Evolutionary conservation across 352 stramenopile species (phyloP).

Genomic region (Pythium folliculosum): DNA sequence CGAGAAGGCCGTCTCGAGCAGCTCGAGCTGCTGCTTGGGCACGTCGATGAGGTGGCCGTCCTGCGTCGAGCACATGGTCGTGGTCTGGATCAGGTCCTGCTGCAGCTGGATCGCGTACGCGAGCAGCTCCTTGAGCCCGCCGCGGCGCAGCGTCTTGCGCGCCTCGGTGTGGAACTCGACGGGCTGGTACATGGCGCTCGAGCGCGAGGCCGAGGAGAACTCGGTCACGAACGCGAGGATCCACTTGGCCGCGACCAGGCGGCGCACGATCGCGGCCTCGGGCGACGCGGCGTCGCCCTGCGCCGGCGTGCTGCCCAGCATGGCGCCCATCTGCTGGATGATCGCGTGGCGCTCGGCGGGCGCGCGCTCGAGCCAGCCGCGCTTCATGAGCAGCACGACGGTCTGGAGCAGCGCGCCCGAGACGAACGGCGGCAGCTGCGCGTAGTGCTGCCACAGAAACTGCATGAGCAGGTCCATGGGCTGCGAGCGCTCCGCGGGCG

Average conservation of each 20-base stretch:
- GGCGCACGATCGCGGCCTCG: constrained; percentile 27
- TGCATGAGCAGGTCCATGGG: constrained; percentile 79
- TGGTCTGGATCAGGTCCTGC: constrained; percentile 72
- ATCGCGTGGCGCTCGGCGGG: constrained; percentile 51
- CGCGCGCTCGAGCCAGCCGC: constrained; percentile 75
- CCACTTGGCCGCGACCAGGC: constrained; percentile 77
- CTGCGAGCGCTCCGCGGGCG: constrained; percentile 48
- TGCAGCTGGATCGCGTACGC: constrained; percentile 64
- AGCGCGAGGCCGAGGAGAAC: constrained; percentile 77
- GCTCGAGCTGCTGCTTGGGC: constrained; percentile 62
- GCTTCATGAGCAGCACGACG: constrained; percentile 78
- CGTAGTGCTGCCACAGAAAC: constrained; percentile 65
- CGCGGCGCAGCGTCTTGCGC: constrained; percentile 57
- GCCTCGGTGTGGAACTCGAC: constrained; percentile 85
- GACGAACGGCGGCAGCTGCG: constrained; percentile 57
- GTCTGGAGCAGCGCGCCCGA: constrained; percentile 65
- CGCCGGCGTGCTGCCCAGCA: constrained; percentile 38
- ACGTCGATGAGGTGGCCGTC: constrained; percentile 39
- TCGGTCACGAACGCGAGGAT: constrained; percentile 84
- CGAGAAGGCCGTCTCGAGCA: constrained; percentile 75
- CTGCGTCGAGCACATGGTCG: constrained; percentile 43
- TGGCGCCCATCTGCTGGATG: constrained; percentile 71
- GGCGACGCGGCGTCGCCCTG: neutral
- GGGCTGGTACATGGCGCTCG: constrained; percentile 80
- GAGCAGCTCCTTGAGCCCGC: constrained; percentile 61